These are phyloP conservation scores for Teratosphaeria destructans DNA, from an alignment of 2,329 filamentous ascomycete species.

Conservation along the genomic window DNA sequence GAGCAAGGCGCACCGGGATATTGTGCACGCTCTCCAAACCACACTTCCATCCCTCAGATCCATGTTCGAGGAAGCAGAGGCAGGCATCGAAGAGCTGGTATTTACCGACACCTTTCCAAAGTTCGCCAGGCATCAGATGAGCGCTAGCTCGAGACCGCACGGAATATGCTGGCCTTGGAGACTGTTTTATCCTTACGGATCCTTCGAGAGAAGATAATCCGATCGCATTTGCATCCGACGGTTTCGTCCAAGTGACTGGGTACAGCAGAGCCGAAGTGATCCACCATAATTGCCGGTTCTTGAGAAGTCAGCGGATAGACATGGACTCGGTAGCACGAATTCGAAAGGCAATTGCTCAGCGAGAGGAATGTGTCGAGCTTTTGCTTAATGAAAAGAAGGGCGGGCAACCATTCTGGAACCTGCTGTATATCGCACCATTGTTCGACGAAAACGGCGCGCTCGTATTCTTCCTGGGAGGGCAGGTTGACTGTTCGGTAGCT, in stretches of 20 bases:
- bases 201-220: conserved; percentile 41
- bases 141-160: conserved; percentile 34
- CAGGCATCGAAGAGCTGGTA: conserved; percentile 7
- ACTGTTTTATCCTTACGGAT: conserved; percentile 50
- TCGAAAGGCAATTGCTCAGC: conserved; percentile 30
- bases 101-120: conserved; percentile 38
- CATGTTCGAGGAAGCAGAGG: conserved; percentile 7
- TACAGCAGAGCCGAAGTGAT: conserved; percentile 40
- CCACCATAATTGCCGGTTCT: conserved; percentile 40
- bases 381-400: conserved; percentile 43
- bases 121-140: conserved; percentile 45
- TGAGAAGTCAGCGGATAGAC: conserved; percentile 42
- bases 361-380: conserved; percentile 40
- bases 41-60: conserved; percentile 3
- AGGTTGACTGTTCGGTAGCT: conserved; percentile 48
- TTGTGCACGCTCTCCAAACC: not conserved
- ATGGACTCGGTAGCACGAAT: conserved; percentile 32
- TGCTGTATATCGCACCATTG: conserved; percentile 46
- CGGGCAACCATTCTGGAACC: conserved; percentile 47
- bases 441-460: conserved; percentile 38
- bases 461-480: conserved; percentile 45
- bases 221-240: conserved; percentile 40
- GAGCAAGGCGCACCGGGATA: conserved; percentile 1
- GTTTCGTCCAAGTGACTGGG: conserved; percentile 43
- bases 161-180: conserved; percentile 45